Evolutionary conservation across 768 basidiomycete genomes (phyloP), one percentile per base, ranked within the genome.

Genomic region (Rubroboletus pulcherrimus): DNA sequence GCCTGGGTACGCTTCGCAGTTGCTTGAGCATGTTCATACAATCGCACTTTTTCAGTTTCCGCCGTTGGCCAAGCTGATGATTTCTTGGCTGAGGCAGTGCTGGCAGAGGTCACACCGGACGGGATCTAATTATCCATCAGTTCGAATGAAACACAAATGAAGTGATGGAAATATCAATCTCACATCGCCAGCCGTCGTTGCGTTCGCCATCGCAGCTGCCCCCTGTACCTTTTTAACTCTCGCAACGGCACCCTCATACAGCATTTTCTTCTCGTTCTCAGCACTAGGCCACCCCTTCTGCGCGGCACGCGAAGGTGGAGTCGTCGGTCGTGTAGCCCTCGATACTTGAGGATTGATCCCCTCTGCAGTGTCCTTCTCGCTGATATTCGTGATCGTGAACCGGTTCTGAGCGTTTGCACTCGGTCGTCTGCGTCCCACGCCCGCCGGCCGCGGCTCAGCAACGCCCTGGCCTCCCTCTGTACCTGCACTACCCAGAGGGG

Each of bases 1-100:
- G 77, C 81, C 63, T 87, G 88, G 5, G 80, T 80, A 50, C 76
- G 78, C 53, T 75, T 77, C 2, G 83, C 90, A n/a, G 80, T 84
- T 1, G 79, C 81, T 63, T 85, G 84, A 0, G 90, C 89, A 47
- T 82, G 68, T 48, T 86, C 75, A 68, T 80, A 91, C n/a, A 90
- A 66, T n/a, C 79, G 76, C 1, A 79, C 70, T 63, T 93, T 92
- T 66, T 93, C 91, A 53, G 84, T 81, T 69, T 91, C 90, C 0
- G 91, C 88, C 1, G 85, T 79, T 7, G 75, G 75, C 87, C 87
- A 91, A 19, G 64, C 45, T 3, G 62, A 3, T 0, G 55, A 45
- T 24, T 59, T 63, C 55, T 68, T 68, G 49, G 58, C 47, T 12
- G 60, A 41, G 15, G 54, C 6, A 12, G 49, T 29, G 3, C 56